Evolutionary conservation across 176 grass and related monocot species (phyloP).

Genomic region (Thalia dealbata): DNA sequence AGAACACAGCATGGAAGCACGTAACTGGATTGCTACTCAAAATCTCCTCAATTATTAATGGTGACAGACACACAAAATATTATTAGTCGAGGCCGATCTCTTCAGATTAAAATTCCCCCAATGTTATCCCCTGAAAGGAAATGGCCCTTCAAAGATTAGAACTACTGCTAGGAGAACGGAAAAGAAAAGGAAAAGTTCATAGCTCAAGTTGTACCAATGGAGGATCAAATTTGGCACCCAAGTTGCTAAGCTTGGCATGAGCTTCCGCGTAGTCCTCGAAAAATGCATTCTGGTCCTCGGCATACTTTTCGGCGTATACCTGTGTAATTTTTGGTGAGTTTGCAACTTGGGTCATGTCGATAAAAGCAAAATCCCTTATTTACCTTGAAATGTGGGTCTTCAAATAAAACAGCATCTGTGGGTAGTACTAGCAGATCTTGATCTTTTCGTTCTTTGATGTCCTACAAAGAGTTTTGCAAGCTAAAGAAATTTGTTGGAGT

Average conservation of each 20-base stretch:
- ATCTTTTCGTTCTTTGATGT: constrained; percentile 81
- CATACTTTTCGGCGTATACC: constrained; percentile 77
- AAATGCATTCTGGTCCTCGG: constrained; percentile 60
- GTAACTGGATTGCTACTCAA: too few relatives aligned
- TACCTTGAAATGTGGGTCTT: constrained; percentile 86
- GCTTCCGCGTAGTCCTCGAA: constrained; percentile 83
- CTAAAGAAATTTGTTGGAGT: neutral
- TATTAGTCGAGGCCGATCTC: too few relatives aligned
- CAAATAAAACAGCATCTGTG: constrained; percentile 88
- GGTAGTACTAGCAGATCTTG: constrained; percentile 82
- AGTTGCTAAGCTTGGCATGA: constrained; percentile 89
- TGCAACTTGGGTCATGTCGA: neutral
- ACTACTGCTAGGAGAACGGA: too few relatives aligned
- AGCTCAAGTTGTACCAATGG: constrained; percentile 30
- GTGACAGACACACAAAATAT: too few relatives aligned
- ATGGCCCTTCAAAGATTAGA: too few relatives aligned
- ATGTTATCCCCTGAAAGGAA: too few relatives aligned
- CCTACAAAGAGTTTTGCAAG: constrained; percentile 28
- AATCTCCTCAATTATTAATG: too few relatives aligned
- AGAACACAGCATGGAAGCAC: too few relatives aligned
- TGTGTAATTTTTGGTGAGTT: constrained; percentile 22
- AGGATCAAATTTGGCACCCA: constrained; percentile 65
- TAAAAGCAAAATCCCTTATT: neutral
- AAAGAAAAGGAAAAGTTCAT: too few relatives aligned
- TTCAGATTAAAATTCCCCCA: too few relatives aligned